Conservation (phyloP, 768 basidiomycete genomes). For the Suillus bovinus region DNA sequence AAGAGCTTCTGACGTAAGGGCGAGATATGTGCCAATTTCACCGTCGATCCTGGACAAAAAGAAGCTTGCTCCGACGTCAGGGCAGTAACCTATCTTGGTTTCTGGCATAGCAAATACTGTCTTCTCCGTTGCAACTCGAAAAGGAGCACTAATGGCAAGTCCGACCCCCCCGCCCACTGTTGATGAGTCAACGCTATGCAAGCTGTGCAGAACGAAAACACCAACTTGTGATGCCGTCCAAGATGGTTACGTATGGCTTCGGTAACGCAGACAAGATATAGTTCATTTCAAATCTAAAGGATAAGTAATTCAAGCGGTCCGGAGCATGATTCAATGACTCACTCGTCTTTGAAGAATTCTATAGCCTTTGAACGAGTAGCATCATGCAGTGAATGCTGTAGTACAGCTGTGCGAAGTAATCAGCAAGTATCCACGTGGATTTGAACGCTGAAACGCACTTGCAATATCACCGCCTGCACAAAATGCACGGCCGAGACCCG, state of each 20-base stretch:
- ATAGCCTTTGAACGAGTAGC: constrained; percentile 63
- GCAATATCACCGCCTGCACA: constrained; percentile 96
- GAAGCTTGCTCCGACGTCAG: constrained; percentile 92
- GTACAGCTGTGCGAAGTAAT: constrained; percentile 47
- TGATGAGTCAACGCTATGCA: constrained; percentile 11
- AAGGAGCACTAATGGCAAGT: constrained; percentile 77
- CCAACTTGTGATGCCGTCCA: constrained; percentile 92
- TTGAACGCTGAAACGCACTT: constrained; percentile 48
- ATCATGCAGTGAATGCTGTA: constrained; percentile 49
- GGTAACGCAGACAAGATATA: constrained; percentile 65
- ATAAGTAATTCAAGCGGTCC: constrained; percentile 11
- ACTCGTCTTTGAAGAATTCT: constrained; percentile 91
- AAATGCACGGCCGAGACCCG: constrained; percentile 75
- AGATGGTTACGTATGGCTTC: constrained; percentile 89
- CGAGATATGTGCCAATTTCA: constrained; percentile 91
- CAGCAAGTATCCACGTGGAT: constrained; percentile 4
- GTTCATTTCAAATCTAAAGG: constrained; percentile 75
- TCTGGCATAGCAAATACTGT: constrained; percentile 97
- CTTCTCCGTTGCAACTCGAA: constrained; percentile 92
- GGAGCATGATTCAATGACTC: constrained; percentile 33
- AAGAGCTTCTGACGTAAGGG: constrained; percentile 73
- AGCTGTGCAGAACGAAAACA: constrained; percentile 15
- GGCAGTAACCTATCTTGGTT: constrained; percentile 86
- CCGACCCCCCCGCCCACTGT: constrained; percentile 97
- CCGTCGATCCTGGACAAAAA: constrained; percentile 92